Conservation (phyloP, 345 rosid genomes). For the Corchorus capsularis region DNA sequence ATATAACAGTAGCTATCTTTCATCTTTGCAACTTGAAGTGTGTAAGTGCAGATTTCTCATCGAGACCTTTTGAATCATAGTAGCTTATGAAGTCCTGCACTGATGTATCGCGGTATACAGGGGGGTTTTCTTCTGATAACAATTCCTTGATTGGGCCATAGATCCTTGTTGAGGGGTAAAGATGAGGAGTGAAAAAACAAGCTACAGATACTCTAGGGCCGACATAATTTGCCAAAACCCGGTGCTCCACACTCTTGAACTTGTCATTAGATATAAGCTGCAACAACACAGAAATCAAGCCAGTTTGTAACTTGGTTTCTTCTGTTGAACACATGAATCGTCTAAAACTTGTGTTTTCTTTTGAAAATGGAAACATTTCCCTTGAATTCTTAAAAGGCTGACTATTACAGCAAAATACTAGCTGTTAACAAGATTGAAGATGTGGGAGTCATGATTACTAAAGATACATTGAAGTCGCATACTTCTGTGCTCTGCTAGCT, state of each 20-base stretch:
- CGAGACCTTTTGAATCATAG: conserved; percentile 18
- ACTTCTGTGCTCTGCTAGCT: too few relatives aligned
- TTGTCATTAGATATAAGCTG: conserved; percentile 55
- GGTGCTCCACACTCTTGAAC: conserved; percentile 45
- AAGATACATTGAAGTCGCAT: not conserved
- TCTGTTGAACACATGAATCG: not conserved
- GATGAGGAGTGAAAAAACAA: conserved; percentile 27
- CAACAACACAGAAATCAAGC: not conserved
- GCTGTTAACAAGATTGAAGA: not conserved
- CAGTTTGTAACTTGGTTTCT: not conserved
- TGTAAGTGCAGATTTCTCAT: conserved; percentile 19
- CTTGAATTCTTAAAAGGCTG: not conserved
- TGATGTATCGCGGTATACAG: conserved; percentile 18
- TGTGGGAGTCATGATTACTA: not conserved
- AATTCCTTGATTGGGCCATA: conserved; percentile 34
- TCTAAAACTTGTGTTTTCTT: not conserved
- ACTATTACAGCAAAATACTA: not conserved
- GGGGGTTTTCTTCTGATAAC: conserved; percentile 31
- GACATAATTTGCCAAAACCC: conserved; percentile 35
- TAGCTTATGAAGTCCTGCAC: conserved; percentile 24
- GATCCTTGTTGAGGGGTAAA: not conserved
- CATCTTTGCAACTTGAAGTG: conserved; percentile 20
- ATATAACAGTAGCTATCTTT: not conserved
- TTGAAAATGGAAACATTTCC: not conserved
- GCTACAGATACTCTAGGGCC: conserved; percentile 50